Conservation (phyloP, 169 alveolate genomes). For the Amoebophrya sp. region DNA sequence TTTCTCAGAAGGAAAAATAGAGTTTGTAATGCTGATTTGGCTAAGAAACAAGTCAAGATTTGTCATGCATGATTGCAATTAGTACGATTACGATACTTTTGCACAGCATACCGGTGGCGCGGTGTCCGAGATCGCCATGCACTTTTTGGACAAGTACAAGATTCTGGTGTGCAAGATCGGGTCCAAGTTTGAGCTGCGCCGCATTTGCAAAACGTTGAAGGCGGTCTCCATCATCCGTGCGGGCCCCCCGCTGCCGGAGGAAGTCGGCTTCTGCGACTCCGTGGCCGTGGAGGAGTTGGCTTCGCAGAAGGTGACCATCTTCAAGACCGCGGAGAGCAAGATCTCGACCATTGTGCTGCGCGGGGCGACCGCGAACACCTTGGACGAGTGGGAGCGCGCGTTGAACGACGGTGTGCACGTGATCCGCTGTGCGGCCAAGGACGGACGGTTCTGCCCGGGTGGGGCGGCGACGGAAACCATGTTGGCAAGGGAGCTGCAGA, state of each 20-base stretch:
- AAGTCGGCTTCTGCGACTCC: slow-evolving; percentile 86
- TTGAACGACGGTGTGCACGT: slow-evolving; percentile 87
- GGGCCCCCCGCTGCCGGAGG: slow-evolving; percentile 87
- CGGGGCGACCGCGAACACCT: slow-evolving; percentile 90
- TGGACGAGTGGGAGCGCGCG: slow-evolving; percentile 98
- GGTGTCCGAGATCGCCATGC: slow-evolving; percentile 90
- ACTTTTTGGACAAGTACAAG: slow-evolving; percentile 89
- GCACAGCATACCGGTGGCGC: too few relatives aligned
- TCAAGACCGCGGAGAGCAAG: slow-evolving; percentile 63
- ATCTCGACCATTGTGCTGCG: slow-evolving; percentile 86
- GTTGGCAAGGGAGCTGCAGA: slow-evolving; percentile 44
- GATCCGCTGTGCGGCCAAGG: slow-evolving; percentile 49
- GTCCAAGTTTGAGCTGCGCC: slow-evolving; percentile 88
- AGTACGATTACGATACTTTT: too few relatives aligned
- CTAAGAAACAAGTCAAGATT: too few relatives aligned
- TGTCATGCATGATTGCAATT: slow-evolving; percentile 79
- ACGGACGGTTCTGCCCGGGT: slow-evolving; percentile 51
- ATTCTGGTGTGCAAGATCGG: slow-evolving; percentile 80
- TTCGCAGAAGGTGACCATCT: slow-evolving; percentile 69
- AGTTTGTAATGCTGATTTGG: slow-evolving; percentile 76
- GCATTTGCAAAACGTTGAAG: slow-evolving; percentile 87
- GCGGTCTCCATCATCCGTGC: slow-evolving; percentile 85
- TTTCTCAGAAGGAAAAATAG: slow-evolving; percentile 86
- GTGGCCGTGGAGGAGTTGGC: slow-evolving; percentile 84
- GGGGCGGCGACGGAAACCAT: slow-evolving; percentile 52